Conservation (phyloP, 352 stramenopile genomes). For the Halophytophthora polymorphica region DNA sequence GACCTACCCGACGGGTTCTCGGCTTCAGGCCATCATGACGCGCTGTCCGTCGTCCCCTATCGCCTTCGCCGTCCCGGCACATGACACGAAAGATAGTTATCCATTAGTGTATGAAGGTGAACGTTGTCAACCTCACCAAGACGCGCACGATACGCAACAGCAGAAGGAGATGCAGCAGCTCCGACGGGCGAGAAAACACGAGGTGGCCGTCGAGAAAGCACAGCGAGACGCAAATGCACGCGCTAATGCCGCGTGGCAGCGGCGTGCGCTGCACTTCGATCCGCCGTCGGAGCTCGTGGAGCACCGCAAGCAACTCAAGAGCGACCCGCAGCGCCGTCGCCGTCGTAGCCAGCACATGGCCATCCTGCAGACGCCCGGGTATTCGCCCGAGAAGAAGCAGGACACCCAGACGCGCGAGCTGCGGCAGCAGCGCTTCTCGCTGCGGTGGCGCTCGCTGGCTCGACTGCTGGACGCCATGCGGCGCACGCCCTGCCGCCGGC, state of each 20-base stretch:
- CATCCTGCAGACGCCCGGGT: conserved; percentile 48
- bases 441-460: conserved; percentile 49
- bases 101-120: conserved; percentile 23
- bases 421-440: conserved; percentile 27
- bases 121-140: conserved; percentile 17
- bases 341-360: conserved; percentile 32
- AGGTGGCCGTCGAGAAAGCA: conserved; percentile 21
- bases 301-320: conserved; percentile 12
- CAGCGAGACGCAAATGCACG: conserved; percentile 35
- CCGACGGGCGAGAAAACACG: conserved; percentile 27
- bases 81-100: too few relatives aligned
- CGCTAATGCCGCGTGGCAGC: conserved; percentile 35
- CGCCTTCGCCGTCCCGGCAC: conserved; percentile 9
- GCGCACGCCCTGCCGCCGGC: conserved; percentile 47
- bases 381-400: conserved; percentile 37
- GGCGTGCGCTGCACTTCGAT: conserved; percentile 36
- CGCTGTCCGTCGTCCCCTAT: conserved; percentile 46
- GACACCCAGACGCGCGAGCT: conserved; percentile 33
- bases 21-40: conserved; percentile 29
- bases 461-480: conserved; percentile 52
- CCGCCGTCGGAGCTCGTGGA: conserved; percentile 21
- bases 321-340: conserved; percentile 14
- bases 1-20: conserved; percentile 34
- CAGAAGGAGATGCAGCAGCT: conserved; percentile 23
- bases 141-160: conserved; percentile 27